Conservation (phyloP, 257 asterid species). For the Solanum sitiens region DNA sequence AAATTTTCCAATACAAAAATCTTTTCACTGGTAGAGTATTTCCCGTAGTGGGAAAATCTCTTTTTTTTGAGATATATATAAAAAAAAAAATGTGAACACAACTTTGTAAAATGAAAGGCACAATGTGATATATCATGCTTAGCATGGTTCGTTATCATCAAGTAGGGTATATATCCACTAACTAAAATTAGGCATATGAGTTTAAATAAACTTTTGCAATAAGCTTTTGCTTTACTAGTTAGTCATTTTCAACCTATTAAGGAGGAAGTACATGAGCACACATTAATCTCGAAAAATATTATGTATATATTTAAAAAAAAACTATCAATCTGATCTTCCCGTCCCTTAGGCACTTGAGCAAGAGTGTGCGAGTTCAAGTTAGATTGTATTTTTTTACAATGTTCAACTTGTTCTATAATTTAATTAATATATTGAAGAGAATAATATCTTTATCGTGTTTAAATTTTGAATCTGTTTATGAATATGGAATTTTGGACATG, state of each 20-base stretch:
- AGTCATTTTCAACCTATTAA: neutral
- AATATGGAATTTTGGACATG: accelerated
- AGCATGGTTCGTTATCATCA: neutral
- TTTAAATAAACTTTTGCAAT: neutral
- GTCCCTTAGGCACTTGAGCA: neutral
- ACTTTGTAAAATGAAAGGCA: neutral
- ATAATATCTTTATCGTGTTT: accelerated
- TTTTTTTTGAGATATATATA: neutral
- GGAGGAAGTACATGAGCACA: neutral
- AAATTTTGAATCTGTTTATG: accelerated
- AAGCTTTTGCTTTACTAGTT: neutral
- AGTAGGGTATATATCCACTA: neutral
- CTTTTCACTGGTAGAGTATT: neutral
- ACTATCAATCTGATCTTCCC: neutral
- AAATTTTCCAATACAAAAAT: neutral
- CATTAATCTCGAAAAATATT: neutral
- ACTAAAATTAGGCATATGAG: neutral
- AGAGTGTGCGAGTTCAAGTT: neutral
- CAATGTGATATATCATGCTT: neutral
- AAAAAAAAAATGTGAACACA: neutral
- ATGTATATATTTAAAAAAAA: too few relatives aligned
- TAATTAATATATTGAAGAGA: neutral
- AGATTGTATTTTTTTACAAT: neutral
- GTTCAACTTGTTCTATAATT: neutral
- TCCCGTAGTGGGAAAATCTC: neutral